These are phyloP conservation scores for Suhomyces vadensis DNA, from an alignment of 805 yeast species.

Conservation along the genomic window DNA sequence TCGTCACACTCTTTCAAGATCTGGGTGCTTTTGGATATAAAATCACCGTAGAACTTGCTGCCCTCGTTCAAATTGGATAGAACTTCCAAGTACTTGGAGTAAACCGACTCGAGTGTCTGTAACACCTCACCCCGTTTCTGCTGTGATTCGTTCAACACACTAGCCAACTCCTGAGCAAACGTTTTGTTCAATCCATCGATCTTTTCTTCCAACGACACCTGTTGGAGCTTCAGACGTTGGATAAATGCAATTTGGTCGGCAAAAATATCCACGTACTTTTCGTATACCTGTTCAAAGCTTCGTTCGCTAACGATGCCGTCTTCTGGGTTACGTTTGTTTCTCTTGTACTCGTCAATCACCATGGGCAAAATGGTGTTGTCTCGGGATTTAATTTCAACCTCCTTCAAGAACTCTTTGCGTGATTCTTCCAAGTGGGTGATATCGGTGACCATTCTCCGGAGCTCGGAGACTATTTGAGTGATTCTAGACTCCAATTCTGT, in stretches of 20 bases:
- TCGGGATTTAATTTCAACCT: constrained; percentile 45
- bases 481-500: constrained; percentile 34
- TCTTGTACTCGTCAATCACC: constrained; percentile 49
- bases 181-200: constrained; percentile 15
- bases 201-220: constrained; percentile 20
- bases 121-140: constrained; percentile 49
- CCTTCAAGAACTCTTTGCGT: constrained; percentile 42
- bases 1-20: constrained; percentile 51
- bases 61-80: constrained; percentile 67
- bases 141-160: constrained; percentile 21
- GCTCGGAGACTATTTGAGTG: constrained; percentile 29
- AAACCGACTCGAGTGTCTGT: constrained; percentile 52
- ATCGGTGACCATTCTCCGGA: constrained; percentile 36
- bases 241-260: constrained; percentile 51
- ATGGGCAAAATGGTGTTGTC: constrained; percentile 53
- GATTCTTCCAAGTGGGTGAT: constrained; percentile 32
- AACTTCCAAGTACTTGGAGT: constrained; percentile 55
- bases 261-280: constrained; percentile 47
- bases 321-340: constrained; percentile 15
- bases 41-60: constrained; percentile 64
- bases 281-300: constrained; percentile 39
- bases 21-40: constrained; percentile 46
- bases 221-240: constrained; percentile 34
- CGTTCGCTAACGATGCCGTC: constrained; percentile 25
- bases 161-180: constrained; percentile 12